Conservation (phyloP, 371 early-diverging fungal species). For the Saksenaea vasiformis region DNA sequence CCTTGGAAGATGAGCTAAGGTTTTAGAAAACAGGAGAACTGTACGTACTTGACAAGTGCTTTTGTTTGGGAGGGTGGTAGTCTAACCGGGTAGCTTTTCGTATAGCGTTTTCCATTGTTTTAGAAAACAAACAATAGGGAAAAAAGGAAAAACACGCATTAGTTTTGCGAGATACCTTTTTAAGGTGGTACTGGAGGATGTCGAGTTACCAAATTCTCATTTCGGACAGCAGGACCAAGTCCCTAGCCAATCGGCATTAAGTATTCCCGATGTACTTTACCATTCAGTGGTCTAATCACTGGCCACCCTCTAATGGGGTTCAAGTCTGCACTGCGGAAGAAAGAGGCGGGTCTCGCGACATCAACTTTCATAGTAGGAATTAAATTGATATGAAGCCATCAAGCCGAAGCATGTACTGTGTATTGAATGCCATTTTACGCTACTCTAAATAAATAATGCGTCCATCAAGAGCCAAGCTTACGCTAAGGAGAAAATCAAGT, state of each 20-base stretch:
- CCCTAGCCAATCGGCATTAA: background rate
- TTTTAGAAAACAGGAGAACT: background rate
- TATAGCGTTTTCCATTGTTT: slow-evolving; percentile 69
- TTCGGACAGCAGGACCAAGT: background rate
- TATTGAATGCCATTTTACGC: no score
- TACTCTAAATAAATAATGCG: no score
- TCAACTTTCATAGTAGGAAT: no score
- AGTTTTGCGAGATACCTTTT: background rate
- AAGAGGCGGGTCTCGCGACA: no score
- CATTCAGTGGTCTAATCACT: background rate
- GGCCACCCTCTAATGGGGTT: no score
- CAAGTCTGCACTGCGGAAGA: no score
- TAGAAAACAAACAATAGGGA: background rate
- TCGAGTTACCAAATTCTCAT: slow-evolving; percentile 1
- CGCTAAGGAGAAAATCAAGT: no score
- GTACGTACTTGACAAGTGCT: slow-evolving; percentile 76
- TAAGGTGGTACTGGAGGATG: background rate
- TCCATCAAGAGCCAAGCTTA: no score
- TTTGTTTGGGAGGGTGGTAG: slow-evolving; percentile 74
- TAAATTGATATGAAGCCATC: no score
- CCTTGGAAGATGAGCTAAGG: background rate
- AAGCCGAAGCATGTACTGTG: no score
- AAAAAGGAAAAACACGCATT: background rate
- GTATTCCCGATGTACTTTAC: background rate
- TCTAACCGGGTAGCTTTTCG: slow-evolving; percentile 76